Percentiles rank a stretch among this genome's conserved stretches.
These are phyloP conservation scores for Suhomyces sp. DNA, from an alignment of 805 yeast genomes.

Conservation along the genomic window DNA sequence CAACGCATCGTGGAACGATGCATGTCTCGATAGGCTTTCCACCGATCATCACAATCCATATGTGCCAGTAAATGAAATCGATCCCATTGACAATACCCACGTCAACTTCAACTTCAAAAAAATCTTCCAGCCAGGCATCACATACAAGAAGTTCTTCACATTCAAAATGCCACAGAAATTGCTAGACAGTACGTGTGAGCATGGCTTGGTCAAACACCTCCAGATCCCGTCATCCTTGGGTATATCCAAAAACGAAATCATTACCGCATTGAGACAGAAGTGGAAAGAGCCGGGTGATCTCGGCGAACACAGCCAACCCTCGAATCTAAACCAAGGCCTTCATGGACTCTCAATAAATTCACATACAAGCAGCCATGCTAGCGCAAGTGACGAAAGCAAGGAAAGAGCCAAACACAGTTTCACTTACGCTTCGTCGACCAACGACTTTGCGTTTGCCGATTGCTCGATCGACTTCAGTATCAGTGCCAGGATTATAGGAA, in stretches of 20 bases:
- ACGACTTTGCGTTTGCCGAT: slow-evolving; percentile 30
- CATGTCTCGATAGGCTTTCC: slow-evolving; percentile 27
- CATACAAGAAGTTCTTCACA: slow-evolving; percentile 40
- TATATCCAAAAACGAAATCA: slow-evolving; percentile 26
- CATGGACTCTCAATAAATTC: not conserved
- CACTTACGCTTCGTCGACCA: slow-evolving; percentile 16
- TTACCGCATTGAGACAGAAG: slow-evolving; percentile 23
- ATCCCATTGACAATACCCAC: slow-evolving; percentile 32
- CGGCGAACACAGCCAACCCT: not conserved
- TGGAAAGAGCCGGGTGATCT: slow-evolving; percentile 15
- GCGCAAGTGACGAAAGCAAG: not conserved
- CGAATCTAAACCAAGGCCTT: not conserved
- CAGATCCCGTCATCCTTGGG: slow-evolving; percentile 39
- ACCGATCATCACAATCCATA: slow-evolving; percentile 32
- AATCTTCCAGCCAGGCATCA: slow-evolving; percentile 27
- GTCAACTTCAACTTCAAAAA: slow-evolving; percentile 23
- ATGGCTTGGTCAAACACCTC: slow-evolving; percentile 34
- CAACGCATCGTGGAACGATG: slow-evolving; percentile 41
- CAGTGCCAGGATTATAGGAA: slow-evolving; percentile 37
- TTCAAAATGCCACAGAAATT: slow-evolving; percentile 37
- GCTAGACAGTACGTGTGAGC: slow-evolving; percentile 35
- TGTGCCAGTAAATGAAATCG: slow-evolving; percentile 20
- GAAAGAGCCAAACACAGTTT: slow-evolving; percentile 6
- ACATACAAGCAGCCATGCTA: not conserved
- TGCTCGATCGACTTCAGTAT: slow-evolving; percentile 32